Percentiles rank a stretch among this genome's conserved stretches.
Evolutionary conservation across 176 grass and related monocot species (phyloP).

Genomic region (Musa troglodytarum): DNA sequence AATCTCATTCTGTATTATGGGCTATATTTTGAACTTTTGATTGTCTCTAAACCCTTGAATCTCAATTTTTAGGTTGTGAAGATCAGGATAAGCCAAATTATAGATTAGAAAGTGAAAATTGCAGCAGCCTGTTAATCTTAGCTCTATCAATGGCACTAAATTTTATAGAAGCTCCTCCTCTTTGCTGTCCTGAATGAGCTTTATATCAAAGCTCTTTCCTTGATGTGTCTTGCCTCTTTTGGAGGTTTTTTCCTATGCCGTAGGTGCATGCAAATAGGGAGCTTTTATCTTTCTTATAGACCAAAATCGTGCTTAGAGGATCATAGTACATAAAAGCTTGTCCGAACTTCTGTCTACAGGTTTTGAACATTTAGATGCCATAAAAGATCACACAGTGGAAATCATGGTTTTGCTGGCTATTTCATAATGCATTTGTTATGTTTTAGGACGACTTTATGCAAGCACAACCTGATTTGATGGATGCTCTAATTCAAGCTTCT

Average conservation of each 20-base stretch:
- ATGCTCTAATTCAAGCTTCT: conserved; percentile 72
- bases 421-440: conserved; percentile 19
- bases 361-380: not conserved
- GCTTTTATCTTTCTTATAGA: too few species aligned
- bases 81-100: not conserved
- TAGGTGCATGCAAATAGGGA: not conserved
- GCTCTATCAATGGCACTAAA: not conserved
- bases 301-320: too few species aligned
- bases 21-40: too few species aligned
- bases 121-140: not conserved
- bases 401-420: not conserved
- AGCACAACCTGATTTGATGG: conserved; percentile 87
- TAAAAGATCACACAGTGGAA: not conserved
- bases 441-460: conserved; percentile 64
- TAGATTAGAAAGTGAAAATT: not conserved
- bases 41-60: not conserved
- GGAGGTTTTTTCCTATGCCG: not conserved
- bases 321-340: not conserved
- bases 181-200: not conserved
- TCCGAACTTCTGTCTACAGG: not conserved
- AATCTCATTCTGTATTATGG: too few species aligned
- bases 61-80: not conserved
- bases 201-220: not conserved
- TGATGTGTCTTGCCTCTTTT: not conserved
- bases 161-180: not conserved